Evolutionary conservation across 2,329 filamentous ascomycete species (phyloP).

Genomic region (Ophiostoma pallidulum): DNA sequence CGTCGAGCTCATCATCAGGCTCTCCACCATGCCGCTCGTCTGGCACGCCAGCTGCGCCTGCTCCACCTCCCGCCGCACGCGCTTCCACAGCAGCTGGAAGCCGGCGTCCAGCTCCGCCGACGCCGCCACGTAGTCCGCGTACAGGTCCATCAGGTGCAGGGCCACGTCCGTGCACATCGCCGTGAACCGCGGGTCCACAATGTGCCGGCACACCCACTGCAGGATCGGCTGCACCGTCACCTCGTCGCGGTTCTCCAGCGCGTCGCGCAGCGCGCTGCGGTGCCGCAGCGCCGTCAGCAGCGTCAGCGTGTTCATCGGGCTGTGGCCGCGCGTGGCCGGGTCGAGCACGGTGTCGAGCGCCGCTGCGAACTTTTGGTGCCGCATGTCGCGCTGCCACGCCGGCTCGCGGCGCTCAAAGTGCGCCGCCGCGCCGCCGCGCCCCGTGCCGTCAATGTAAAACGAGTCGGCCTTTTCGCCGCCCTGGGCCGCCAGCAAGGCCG

Average conservation of each 20-base stretch:
- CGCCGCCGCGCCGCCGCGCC: too few species aligned
- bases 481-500: slow-evolving; percentile 54
- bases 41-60: slow-evolving; percentile 73
- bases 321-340: slow-evolving; percentile 39
- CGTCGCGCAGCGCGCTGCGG: slow-evolving; percentile 71
- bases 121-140: slow-evolving; percentile 67
- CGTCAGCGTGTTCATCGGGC: slow-evolving; percentile 58
- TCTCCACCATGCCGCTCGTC: slow-evolving; percentile 82
- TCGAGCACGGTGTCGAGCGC: slow-evolving; percentile 74
- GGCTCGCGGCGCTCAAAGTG: slow-evolving; percentile 54
- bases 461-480: slow-evolving; percentile 61
- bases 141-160: slow-evolving; percentile 76
- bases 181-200: slow-evolving; percentile 75
- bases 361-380: slow-evolving; percentile 64
- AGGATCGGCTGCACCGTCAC: slow-evolving; percentile 71
- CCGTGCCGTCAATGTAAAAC: slow-evolving; percentile 61
- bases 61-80: slow-evolving; percentile 70
- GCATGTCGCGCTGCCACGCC: slow-evolving; percentile 72
- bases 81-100: slow-evolving; percentile 57
- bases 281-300: slow-evolving; percentile 78
- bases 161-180: slow-evolving; percentile 74
- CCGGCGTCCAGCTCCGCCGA: slow-evolving; percentile 63
- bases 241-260: slow-evolving; percentile 74
- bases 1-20: slow-evolving; percentile 41
- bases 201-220: slow-evolving; percentile 70